Evolutionary conservation across 164 flowering plant species (phyloP), one percentile per base, ranked within the genome.

Genomic region (Hamamelis virginiana): DNA sequence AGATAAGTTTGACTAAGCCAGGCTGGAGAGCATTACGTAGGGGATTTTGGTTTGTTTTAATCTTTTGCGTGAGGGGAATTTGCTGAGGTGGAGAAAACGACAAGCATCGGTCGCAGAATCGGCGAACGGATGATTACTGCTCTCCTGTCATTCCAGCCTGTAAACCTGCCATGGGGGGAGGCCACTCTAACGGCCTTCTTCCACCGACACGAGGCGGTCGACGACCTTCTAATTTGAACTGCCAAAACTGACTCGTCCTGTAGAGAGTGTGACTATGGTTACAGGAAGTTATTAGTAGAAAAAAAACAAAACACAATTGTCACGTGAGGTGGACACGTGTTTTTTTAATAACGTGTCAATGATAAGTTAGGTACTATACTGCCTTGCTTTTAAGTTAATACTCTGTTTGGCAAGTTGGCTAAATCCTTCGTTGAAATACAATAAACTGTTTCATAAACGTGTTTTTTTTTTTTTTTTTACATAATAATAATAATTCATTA

Each of bases 1-100:
- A 58, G 72, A 74, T 64, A 48, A 69, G 72, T 68, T 74, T 74
- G 76, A 68, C 76, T 43, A 50, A 38, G 67, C 71, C 76, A 74
- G 76, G 71, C 72, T 74, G 76, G 72, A 74, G 27, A 11, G 57
- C 76, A 63, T 63, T 63, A 56, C 50, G 59, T 56, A 64, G 38
- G 59, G 65, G 65, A n/a, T 46, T 50, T 66, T 38, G 58, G 33
- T 60, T 60, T 28, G 44, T 2, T 27, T 59, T 23, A 1, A 12
- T 44, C 10, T 68, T 26, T 45, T n/a, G n/a, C 22, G 12, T 41
- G 13, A 2, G 52, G 59, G 21, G 63, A 53, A 68, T 18, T 33
- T 56, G 74, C 22, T 26, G 62, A 67, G 11, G 61, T 62, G 71
- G 61, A 44, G 12, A 53, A 60, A 59, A 59, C 60, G 74, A 65